Conservation (phyloP, 192 early-diverging fungal species). For the Coemansia sp. region DNA sequence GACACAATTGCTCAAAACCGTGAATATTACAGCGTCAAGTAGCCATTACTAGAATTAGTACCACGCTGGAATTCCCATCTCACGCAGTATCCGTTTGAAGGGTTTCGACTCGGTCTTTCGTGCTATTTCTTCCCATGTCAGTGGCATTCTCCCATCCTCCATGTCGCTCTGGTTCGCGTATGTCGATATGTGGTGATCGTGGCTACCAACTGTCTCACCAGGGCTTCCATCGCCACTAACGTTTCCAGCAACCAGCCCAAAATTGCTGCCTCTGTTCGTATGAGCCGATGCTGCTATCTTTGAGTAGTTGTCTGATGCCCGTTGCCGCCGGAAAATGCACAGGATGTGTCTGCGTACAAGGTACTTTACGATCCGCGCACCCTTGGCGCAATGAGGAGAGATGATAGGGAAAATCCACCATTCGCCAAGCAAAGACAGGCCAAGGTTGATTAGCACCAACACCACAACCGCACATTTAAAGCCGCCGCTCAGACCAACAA, state of each 20-base stretch:
- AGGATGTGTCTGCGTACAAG: constrained; percentile 21
- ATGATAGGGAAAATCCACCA: constrained; percentile 43
- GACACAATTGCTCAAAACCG: too few relatives aligned
- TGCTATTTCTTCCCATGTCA: constrained; percentile 45
- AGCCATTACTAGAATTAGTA: too few relatives aligned
- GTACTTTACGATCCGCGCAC: constrained; percentile 24
- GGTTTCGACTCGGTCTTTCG: constrained; percentile 43
- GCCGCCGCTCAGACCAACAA: constrained; percentile 57
- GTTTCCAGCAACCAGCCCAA: neutral
- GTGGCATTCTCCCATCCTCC: constrained; percentile 27
- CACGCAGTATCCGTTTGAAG: constrained; percentile 50
- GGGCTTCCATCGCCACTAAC: constrained; percentile 17
- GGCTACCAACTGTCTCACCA: constrained; percentile 17
- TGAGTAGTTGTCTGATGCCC: constrained; percentile 7
- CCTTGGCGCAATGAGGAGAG: constrained; percentile 23
- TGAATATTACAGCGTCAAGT: too few relatives aligned
- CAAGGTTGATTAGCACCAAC: constrained; percentile 62
- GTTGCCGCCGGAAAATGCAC: constrained; percentile 3
- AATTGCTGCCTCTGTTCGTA: constrained; percentile 7
- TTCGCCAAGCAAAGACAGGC: constrained; percentile 34
- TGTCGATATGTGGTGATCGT: neutral
- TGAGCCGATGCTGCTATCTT: constrained; percentile 11
- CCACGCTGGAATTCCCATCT: constrained; percentile 54
- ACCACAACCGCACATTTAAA: constrained; percentile 64
- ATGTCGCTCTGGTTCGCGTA: constrained; percentile 4